These are phyloP conservation scores for Xerocomellus intermedius DNA, from an alignment of 768 basidiomycete genomes.

Conservation along the genomic window DNA sequence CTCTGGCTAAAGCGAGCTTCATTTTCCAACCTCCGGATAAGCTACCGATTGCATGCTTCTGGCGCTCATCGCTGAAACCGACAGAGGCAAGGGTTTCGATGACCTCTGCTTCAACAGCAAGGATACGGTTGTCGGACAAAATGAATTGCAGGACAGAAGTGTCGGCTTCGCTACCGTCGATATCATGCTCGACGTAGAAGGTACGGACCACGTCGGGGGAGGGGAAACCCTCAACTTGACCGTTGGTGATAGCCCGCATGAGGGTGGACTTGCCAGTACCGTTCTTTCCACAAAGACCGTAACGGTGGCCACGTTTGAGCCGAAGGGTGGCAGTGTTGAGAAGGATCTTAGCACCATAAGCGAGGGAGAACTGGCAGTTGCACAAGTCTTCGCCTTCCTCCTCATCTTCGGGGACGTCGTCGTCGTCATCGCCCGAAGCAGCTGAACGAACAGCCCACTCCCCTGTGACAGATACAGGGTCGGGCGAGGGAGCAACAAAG, in stretches of 20 bases:
- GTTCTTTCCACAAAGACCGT: conserved; percentile 98
- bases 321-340: conserved; percentile 96
- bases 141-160: conserved; percentile 91
- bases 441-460: conserved; percentile 93
- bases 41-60: conserved; percentile 80
- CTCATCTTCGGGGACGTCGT: conserved; percentile 76
- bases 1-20: conserved; percentile 96
- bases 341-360: conserved; percentile 98
- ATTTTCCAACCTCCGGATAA: conserved; percentile 99
- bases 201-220: conserved; percentile 96
- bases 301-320: conserved; percentile 97
- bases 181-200: conserved; percentile 99
- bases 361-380: conserved; percentile 98
- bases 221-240: conserved; percentile 98
- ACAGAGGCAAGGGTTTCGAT: conserved; percentile 83
- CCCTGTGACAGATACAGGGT: conserved; percentile 62
- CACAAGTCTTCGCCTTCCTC: conserved; percentile 98
- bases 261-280: conserved; percentile 97
- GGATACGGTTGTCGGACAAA: conserved; percentile 78
- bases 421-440: conserved; percentile 68
- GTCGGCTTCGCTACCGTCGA: conserved; percentile 91
- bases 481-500: conserved; percentile 62
- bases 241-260: conserved; percentile 92
- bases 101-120: conserved; percentile 65
- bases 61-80: conserved; percentile 88